phyloP scores from a whole-genome alignment of 805 yeast species.

The Cyberlindnera suaveolens region DNA sequence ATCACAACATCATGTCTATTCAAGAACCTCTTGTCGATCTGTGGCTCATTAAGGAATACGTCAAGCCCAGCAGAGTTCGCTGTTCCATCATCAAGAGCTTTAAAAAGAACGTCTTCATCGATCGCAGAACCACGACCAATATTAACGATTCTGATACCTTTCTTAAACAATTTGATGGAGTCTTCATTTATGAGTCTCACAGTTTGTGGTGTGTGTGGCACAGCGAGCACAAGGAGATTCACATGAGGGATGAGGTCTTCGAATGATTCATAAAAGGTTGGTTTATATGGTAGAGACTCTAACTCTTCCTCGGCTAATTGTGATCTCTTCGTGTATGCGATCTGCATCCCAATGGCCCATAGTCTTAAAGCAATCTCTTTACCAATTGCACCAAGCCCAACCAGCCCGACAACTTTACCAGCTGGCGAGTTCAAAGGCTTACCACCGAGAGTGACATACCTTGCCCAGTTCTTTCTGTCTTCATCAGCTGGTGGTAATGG shows the following conservation, averaged over 20 bases:
- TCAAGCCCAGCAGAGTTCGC: slow-evolving; percentile 66
- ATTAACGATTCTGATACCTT: slow-evolving; percentile 59
- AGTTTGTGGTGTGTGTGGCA: slow-evolving; percentile 61
- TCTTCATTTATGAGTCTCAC: slow-evolving; percentile 44
- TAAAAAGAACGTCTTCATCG: slow-evolving; percentile 58
- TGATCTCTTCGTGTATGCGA: slow-evolving; percentile 55
- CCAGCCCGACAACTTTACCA: slow-evolving; percentile 53
- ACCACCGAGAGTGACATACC: slow-evolving; percentile 40
- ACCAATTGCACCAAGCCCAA: slow-evolving; percentile 78
- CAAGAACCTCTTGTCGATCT: slow-evolving; percentile 41
- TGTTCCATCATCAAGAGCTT: slow-evolving; percentile 53
- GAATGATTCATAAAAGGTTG: slow-evolving; percentile 39
- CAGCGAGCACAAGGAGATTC: slow-evolving; percentile 58
- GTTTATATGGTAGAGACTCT: slow-evolving; percentile 39
- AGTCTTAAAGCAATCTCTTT: slow-evolving; percentile 53
- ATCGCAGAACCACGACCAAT: slow-evolving; percentile 71
- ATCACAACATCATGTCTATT: slow-evolving; percentile 53
- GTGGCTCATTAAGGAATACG: slow-evolving; percentile 63
- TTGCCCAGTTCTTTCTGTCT: slow-evolving; percentile 32
- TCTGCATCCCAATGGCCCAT: slow-evolving; percentile 53
- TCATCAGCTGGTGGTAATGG: slow-evolving; percentile 20
- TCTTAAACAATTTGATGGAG: slow-evolving; percentile 40
- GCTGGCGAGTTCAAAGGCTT: slow-evolving; percentile 44
- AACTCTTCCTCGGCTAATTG: slow-evolving; percentile 29
- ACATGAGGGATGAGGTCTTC: slow-evolving; percentile 33